phyloP scores from a whole-genome alignment of 176 grass and related monocot species.

The Musa acuminata region DNA sequence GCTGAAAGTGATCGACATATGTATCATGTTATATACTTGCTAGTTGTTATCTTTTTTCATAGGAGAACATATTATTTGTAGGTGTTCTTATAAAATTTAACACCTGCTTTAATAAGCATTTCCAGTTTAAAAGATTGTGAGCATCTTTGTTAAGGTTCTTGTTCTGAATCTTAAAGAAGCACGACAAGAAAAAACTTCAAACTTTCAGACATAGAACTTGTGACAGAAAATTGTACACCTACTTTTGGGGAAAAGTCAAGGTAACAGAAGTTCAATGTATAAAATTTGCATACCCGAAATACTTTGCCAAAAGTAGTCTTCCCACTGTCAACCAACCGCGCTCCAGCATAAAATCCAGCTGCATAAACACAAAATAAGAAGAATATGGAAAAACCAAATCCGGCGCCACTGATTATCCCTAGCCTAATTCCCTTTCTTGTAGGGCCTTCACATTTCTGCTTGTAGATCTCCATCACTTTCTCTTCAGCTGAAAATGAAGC shows the following conservation, averaged over 20 bases:
- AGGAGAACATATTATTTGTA: too few species aligned
- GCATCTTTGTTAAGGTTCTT: too few species aligned
- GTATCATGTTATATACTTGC: too few species aligned
- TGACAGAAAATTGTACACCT: neutral
- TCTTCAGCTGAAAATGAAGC: slow-evolving; percentile 81
- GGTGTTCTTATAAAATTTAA: too few species aligned
- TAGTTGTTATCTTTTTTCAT: too few species aligned
- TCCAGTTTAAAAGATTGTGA: too few species aligned
- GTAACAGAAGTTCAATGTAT: slow-evolving; percentile 1
- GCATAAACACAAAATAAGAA: slow-evolving; percentile 89
- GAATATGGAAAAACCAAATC: slow-evolving; percentile 89
- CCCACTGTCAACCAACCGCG: slow-evolving; percentile 60
- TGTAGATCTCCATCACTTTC: slow-evolving; percentile 83
- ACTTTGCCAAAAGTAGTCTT: slow-evolving; percentile 94
- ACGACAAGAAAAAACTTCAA: too few species aligned
- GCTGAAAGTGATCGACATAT: too few species aligned
- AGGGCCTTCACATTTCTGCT: slow-evolving; percentile 89
- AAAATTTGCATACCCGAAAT: slow-evolving; percentile 45
- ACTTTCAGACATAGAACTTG: too few species aligned
- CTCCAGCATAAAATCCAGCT: slow-evolving; percentile 89
- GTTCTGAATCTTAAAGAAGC: neutral
- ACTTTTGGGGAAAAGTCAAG: neutral
- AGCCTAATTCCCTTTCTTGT: slow-evolving; percentile 65
- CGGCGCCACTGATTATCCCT: slow-evolving; percentile 72
- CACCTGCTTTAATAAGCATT: too few species aligned